A percentile compares a stretch with the other conserved stretches of the same genome.
Conservation (phyloP, 805 yeast genomes). For the Helenozyma baotianmanensis region DNA sequence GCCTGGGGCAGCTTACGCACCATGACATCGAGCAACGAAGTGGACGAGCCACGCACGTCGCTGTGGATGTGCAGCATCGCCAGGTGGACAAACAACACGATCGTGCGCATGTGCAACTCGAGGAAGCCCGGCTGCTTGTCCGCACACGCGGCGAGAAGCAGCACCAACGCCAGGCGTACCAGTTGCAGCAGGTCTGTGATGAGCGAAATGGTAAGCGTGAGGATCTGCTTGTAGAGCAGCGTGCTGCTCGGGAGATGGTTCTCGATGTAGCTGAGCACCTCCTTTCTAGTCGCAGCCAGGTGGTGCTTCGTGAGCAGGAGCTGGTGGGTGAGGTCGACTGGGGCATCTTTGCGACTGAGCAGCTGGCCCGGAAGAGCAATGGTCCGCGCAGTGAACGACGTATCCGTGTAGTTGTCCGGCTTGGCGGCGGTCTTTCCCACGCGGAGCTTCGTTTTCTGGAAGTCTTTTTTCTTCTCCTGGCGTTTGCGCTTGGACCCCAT, state of each 20-base stretch:
- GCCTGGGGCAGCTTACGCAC: conserved; percentile 52
- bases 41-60: conserved; percentile 69
- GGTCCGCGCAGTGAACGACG: conserved; percentile 72
- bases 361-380: conserved; percentile 47
- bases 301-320: conserved; percentile 74
- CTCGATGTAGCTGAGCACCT: conserved; percentile 54
- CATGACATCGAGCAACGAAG: conserved; percentile 59
- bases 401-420: conserved; percentile 76
- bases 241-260: conserved; percentile 49
- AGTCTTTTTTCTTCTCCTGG: conserved; percentile 67
- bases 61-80: conserved; percentile 92
- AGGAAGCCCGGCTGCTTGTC: conserved; percentile 49
- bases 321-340: conserved; percentile 50
- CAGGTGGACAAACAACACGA: conserved; percentile 74
- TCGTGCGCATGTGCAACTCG: conserved; percentile 52
- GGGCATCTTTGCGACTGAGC: conserved; percentile 16
- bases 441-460: conserved; percentile 69
- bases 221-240: conserved; percentile 51
- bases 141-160: conserved; percentile 46
- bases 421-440: conserved; percentile 81
- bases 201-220: conserved; percentile 57
- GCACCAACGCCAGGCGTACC: conserved; percentile 57
- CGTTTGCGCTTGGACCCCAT: conserved; percentile 53
- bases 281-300: conserved; percentile 64
- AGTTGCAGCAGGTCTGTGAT: conserved; percentile 60